phyloP scores from a whole-genome alignment of 768 basidiomycete genomes.

The Lentinula lateritia region DNA sequence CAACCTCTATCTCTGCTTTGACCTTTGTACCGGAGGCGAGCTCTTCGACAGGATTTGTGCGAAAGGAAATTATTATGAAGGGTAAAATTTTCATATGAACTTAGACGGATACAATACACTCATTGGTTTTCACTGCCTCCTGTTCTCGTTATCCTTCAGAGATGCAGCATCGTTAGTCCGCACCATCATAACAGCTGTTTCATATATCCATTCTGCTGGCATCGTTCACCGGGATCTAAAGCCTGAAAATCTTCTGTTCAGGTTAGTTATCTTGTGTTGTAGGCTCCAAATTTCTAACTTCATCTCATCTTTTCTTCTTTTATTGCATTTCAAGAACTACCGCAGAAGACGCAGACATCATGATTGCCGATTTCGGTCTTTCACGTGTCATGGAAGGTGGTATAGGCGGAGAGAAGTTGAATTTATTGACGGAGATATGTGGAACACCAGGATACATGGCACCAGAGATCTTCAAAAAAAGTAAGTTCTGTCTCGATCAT shows the following conservation, averaged over 20 bases:
- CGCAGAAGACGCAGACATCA: conserved; percentile 88
- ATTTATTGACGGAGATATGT: conserved; percentile 89
- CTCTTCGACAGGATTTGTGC: conserved; percentile 99
- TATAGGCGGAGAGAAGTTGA: conserved; percentile 87
- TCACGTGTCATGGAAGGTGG: conserved; percentile 88
- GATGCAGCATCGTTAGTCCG: conserved; percentile 88
- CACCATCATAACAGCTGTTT: conserved; percentile 81
- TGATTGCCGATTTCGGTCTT: conserved; percentile 96
- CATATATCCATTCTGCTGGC: conserved; percentile 86
- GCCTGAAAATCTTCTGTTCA: conserved; percentile 97
- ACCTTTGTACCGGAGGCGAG: conserved; percentile 95
- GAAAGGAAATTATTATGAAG: conserved; percentile 94
- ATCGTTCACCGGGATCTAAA: conserved; percentile 97
- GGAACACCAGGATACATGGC: conserved; percentile 97
- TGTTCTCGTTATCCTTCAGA: conserved; percentile 17
- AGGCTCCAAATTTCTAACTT: background rate
- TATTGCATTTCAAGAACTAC: conserved; percentile 30
- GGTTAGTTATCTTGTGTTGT: conserved; percentile 18
- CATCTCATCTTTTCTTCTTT: background rate
- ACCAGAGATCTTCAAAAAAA: conserved; percentile 92
- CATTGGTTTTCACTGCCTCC: background rate
- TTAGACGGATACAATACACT: conserved; percentile 19
- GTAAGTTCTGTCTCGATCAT: conserved; percentile 31
- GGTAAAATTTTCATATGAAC: conserved; percentile 32
- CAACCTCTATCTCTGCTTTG: conserved; percentile 92